phyloP scores from a whole-genome alignment of 768 basidiomycete genomes.

The Wakefieldia striispora region DNA sequence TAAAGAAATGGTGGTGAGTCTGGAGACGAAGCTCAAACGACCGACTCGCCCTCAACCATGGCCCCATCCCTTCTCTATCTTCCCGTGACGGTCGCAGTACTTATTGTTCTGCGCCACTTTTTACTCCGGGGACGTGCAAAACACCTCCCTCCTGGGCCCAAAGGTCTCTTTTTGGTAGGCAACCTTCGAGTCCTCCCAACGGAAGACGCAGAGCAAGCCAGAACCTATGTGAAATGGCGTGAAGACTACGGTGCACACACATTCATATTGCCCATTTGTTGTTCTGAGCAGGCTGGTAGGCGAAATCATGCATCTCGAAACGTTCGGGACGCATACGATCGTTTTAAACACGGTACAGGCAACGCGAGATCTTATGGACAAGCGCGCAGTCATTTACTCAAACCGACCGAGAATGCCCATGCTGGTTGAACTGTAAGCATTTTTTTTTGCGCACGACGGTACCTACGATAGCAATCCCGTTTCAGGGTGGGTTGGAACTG shows the following conservation, averaged over 20 bases:
- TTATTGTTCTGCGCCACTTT: neutral
- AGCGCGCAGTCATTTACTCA: conserved; percentile 4
- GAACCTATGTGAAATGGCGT: neutral
- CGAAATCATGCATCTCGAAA: neutral
- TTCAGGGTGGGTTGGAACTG: neutral
- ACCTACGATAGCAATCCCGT: neutral
- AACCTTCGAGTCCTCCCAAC: neutral
- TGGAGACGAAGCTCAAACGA: too few species aligned
- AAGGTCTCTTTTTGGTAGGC: neutral
- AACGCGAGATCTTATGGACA: conserved; percentile 1
- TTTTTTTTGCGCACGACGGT: neutral
- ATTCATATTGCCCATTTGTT: neutral
- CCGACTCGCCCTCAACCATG: too few species aligned
- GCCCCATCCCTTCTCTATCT: too few species aligned
- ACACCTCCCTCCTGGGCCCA: conserved; percentile 1
- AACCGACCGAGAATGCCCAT: conserved; percentile 1
- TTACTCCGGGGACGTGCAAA: neutral
- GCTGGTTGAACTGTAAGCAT: neutral
- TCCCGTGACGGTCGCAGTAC: too few species aligned
- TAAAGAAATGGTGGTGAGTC: too few species aligned
- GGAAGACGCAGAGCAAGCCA: neutral
- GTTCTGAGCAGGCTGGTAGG: neutral
- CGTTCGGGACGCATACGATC: conserved; percentile 16
- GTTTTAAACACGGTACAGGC: conserved; percentile 34
- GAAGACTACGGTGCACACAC: neutral